Evolutionary conservation across 352 stramenopile genomes (phyloP).

Genomic region (Globisporangium iwayamae): DNA sequence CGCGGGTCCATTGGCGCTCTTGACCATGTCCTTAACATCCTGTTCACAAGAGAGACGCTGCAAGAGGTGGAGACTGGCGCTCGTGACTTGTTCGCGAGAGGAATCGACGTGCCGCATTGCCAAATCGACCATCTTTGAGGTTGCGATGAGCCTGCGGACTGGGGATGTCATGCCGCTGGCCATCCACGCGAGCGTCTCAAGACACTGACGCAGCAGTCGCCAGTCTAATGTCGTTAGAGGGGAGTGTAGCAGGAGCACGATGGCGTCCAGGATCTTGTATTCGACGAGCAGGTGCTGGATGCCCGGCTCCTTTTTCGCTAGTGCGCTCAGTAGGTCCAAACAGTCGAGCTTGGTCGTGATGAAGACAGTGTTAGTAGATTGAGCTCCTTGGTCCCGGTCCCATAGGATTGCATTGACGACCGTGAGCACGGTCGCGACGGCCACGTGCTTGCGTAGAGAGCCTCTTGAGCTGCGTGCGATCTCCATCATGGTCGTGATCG

Average conservation of each 20-base stretch:
- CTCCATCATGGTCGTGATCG: slow-evolving; percentile 35
- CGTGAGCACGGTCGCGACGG: slow-evolving; percentile 44
- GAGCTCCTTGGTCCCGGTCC: slow-evolving; percentile 21
- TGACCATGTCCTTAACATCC: slow-evolving; percentile 39
- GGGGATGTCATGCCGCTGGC: slow-evolving; percentile 31
- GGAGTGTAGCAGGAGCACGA: slow-evolving; percentile 47
- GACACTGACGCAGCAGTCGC: slow-evolving; percentile 34
- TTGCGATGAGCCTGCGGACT: slow-evolving; percentile 38
- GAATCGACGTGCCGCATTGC: slow-evolving; percentile 39
- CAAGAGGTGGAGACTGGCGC: slow-evolving; percentile 50
- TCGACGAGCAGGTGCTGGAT: slow-evolving; percentile 53
- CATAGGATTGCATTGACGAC: slow-evolving; percentile 33
- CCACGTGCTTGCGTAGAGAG: slow-evolving; percentile 27
- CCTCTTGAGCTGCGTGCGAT: slow-evolving; percentile 23
- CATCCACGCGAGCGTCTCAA: slow-evolving; percentile 58
- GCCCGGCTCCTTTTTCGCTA: slow-evolving; percentile 41
- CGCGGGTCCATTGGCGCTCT: slow-evolving; percentile 23
- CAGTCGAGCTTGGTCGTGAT: slow-evolving; percentile 32
- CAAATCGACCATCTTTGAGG: slow-evolving; percentile 48
- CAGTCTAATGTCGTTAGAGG: slow-evolving; percentile 28
- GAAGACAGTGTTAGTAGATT: background rate
- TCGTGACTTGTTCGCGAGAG: slow-evolving; percentile 23
- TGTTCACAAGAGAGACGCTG: slow-evolving; percentile 42
- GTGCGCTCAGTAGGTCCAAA: slow-evolving; percentile 36
- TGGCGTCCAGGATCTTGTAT: slow-evolving; percentile 45